These are phyloP conservation scores for Podospora pseudocomata DNA, from an alignment of 495 filamentous ascomycete species.

Conservation along the genomic window DNA sequence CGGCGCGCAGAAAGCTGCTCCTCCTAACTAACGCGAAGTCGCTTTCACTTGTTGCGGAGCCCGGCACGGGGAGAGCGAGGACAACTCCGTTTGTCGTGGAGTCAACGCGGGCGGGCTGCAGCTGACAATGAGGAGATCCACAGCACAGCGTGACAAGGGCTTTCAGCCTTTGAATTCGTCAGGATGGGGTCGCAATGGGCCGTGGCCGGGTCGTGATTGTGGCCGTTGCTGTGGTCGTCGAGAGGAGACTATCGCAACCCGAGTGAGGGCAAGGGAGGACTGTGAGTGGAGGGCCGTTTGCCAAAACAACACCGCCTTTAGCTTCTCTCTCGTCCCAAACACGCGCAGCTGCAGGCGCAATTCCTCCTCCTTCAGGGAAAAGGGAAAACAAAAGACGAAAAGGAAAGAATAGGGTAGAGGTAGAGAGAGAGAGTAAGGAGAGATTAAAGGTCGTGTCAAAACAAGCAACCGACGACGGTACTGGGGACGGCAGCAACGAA, in stretches of 20 bases:
- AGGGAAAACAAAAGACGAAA: background rate
- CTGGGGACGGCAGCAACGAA: background rate
- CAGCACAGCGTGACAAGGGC: slow-evolving; percentile 11
- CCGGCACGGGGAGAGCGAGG: slow-evolving; percentile 8
- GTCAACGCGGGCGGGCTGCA: slow-evolving; percentile 9
- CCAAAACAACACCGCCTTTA: slow-evolving; percentile 7
- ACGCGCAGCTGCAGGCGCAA: background rate
- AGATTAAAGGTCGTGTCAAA: background rate
- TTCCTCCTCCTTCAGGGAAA: background rate
- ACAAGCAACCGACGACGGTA: background rate
- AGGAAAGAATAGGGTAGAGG: slow-evolving; percentile 4
- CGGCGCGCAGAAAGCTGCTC: background rate
- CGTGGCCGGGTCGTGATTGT: slow-evolving; percentile 11
- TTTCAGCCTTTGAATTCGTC: background rate
- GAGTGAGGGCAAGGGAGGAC: background rate
- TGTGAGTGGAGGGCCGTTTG: slow-evolving; percentile 8
- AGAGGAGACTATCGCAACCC: background rate
- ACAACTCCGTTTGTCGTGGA: slow-evolving; percentile 11
- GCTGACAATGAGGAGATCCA: slow-evolving; percentile 11
- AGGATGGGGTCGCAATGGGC: slow-evolving; percentile 14
- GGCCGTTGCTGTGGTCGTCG: slow-evolving; percentile 1
- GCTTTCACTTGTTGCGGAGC: slow-evolving; percentile 4
- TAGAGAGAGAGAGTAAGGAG: background rate
- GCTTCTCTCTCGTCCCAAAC: background rate
- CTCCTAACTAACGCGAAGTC: background rate